Evolutionary conservation across 495 filamentous ascomycete species (phyloP), one percentile per base, ranked within the genome.

Genomic region (Penicillium angulare): DNA sequence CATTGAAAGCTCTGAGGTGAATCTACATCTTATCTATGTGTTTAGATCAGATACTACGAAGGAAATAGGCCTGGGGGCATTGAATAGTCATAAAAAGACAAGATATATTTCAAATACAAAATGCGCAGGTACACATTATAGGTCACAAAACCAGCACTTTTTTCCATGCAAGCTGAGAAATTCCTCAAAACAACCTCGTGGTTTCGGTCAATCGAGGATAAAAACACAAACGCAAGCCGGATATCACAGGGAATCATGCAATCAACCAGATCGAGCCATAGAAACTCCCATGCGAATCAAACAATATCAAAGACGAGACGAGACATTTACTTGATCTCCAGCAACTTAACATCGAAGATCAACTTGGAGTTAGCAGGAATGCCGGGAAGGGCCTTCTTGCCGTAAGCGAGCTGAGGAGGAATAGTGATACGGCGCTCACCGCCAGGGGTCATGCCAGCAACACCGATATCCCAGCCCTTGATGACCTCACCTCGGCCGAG

Each of bases 401-500:
- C 93, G 66, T 99, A 97, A 48, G 85, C 95, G 16, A 89, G 79
- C 49, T 86, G 71, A 15, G 93, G 77, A 32, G 93, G 93, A 61
- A 99, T 88, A 43, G 79, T 88, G 63, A 99, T 81, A 44, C 93
- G 83, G 55, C 93, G 89, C 80, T 97, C 95, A 51, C 90, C 90
- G 68, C 93, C 91, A 49, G 88, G 83, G 45, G 86, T 75, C 91
- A 99, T 96, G 65, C 93, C 93, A 49, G 78, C 79, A 54, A 99
- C 74, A 68, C 93, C 93, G 53, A 96, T 83, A 66, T 99, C 95
- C 93, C 92, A 97, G 57, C 93, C 93, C 80, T 95, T 92, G 76
- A 99, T 97, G 57, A 99, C 93, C 64, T 97, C 89, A 50, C 91
- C 91, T 66, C 82, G 82, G 56, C 95, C 93, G 42, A 96, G 80